Conservation (phyloP, 768 basidiomycete species). For the Rhizopogon vinicolor region DNA sequence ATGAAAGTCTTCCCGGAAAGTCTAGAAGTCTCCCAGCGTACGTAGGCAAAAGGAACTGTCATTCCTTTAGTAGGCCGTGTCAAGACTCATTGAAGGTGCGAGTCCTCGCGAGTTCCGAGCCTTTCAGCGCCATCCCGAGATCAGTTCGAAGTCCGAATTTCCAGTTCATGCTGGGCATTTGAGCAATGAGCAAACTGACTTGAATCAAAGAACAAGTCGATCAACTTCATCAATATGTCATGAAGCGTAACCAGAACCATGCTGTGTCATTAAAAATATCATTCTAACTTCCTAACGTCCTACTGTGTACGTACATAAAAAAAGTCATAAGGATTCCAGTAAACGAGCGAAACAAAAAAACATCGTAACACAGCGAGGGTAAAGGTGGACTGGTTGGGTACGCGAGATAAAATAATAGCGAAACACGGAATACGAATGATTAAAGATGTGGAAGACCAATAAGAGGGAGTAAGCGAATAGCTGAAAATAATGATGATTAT, state of each 20-base stretch:
- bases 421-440: conserved; percentile 1
- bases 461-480: background rate
- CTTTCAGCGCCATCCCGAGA: too few relatives aligned
- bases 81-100: too few relatives aligned
- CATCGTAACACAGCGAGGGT: conserved; percentile 1
- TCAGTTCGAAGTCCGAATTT: too few relatives aligned
- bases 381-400: background rate
- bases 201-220: background rate
- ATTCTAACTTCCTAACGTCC: conserved; percentile 3
- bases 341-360: background rate
- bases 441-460: background rate
- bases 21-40: too few relatives aligned
- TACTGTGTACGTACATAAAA: conserved; percentile 3
- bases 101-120: too few relatives aligned
- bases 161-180: too few relatives aligned
- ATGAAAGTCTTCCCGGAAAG: too few relatives aligned
- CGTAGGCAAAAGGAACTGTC: too few relatives aligned
- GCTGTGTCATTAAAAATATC: conserved; percentile 5
- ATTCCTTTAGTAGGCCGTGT: too few relatives aligned
- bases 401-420: background rate
- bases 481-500: background rate
- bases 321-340: conserved; percentile 2
- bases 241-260: background rate
- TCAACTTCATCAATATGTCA: background rate
- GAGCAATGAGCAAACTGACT: too few relatives aligned